These are phyloP conservation scores for Metschnikowia kofuensis DNA, from an alignment of 805 yeast genomes.

Conservation along the genomic window DNA sequence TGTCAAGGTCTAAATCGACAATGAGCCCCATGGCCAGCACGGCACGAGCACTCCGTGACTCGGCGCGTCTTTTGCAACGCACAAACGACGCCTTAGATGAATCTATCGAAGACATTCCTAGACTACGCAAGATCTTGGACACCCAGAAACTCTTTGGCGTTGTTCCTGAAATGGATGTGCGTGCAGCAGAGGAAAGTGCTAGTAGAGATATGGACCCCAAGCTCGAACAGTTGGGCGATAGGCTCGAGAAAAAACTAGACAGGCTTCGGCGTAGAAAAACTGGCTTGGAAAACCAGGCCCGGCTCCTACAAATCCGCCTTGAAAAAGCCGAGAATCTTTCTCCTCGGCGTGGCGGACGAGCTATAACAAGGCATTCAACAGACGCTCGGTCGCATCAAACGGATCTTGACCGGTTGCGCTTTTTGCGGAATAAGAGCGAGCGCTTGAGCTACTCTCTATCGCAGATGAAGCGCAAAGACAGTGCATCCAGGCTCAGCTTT, in stretches of 20 bases:
- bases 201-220: conserved; percentile 42
- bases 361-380: neutral
- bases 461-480: conserved; percentile 18
- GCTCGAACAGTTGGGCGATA: conserved; percentile 28
- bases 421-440: conserved; percentile 42
- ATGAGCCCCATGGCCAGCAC: neutral
- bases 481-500: conserved; percentile 5
- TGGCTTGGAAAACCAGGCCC: conserved; percentile 33
- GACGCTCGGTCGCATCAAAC: conserved; percentile 27
- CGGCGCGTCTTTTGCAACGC: conserved; percentile 31
- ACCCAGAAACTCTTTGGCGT: conserved; percentile 49
- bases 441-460: conserved; percentile 41
- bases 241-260: conserved; percentile 31
- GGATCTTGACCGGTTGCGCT: conserved; percentile 37
- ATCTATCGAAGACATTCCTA: conserved; percentile 37
- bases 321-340: conserved; percentile 17
- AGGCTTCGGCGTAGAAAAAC: conserved; percentile 32
- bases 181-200: conserved; percentile 30
- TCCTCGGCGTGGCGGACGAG: conserved; percentile 8
- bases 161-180: conserved; percentile 47
- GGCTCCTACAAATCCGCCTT: conserved; percentile 40
- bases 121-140: conserved; percentile 39
- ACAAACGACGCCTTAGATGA: conserved; percentile 33
- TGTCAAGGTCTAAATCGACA: too few relatives aligned
- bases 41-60: conserved; percentile 15